Percentiles rank a stretch among this genome's conserved stretches.
Conservation (phyloP, 805 yeast genomes). For the Kluyveromyces starmeri region DNA sequence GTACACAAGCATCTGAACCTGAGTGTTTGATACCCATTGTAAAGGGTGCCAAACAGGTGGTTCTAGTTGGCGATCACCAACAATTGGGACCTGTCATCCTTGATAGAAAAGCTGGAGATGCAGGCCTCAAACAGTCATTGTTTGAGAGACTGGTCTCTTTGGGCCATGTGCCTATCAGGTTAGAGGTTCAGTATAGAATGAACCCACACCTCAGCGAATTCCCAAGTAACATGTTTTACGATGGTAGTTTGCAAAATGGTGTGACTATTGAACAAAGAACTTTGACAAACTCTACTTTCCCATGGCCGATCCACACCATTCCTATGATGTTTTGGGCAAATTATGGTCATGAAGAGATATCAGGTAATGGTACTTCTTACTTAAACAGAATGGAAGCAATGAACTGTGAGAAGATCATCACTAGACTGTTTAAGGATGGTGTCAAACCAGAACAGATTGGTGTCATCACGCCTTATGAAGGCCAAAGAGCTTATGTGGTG, state of each 20-base stretch:
- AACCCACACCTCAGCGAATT: slow-evolving; percentile 81
- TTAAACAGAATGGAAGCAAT: slow-evolving; percentile 84
- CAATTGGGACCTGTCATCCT: slow-evolving; percentile 89
- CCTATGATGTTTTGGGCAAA: slow-evolving; percentile 98
- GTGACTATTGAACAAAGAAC: slow-evolving; percentile 69
- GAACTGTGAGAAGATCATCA: slow-evolving; percentile 73
- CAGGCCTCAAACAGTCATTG: slow-evolving; percentile 78
- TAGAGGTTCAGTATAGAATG: slow-evolving; percentile 94
- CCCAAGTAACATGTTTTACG: slow-evolving; percentile 86
- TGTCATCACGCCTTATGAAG: slow-evolving; percentile 90
- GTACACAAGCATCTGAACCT: slow-evolving; percentile 91
- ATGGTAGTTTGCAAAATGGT: slow-evolving; percentile 87
- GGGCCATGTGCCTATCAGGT: slow-evolving; percentile 76
- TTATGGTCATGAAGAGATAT: slow-evolving; percentile 81
- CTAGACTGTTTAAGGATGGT: slow-evolving; percentile 67
- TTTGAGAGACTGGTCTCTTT: slow-evolving; percentile 78
- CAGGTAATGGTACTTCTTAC: slow-evolving; percentile 71
- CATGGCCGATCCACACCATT: slow-evolving; percentile 79
- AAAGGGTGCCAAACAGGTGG: slow-evolving; percentile 81
- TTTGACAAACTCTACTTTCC: slow-evolving; percentile 49
- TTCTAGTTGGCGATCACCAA: slow-evolving; percentile 91
- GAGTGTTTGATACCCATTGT: slow-evolving; percentile 84
- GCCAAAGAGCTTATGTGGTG: slow-evolving; percentile 75
- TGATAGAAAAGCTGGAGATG: slow-evolving; percentile 71
- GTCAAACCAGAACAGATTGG: slow-evolving; percentile 78